These are phyloP conservation scores for Talaromyces islandicus DNA, from an alignment of 2,329 filamentous ascomycete genomes.

Conservation along the genomic window DNA sequence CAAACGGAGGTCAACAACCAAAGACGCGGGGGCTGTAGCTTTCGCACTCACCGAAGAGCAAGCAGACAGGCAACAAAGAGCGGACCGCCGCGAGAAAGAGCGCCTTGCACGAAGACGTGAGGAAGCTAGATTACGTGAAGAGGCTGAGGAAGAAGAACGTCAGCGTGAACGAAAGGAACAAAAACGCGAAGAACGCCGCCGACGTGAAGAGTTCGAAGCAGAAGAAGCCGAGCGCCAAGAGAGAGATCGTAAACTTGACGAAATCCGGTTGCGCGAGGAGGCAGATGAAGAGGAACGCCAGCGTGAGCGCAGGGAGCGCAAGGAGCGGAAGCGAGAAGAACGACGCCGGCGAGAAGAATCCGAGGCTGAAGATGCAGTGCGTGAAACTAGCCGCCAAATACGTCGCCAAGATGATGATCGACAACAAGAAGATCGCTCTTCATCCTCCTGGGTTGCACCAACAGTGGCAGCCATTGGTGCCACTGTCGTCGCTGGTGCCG, in stretches of 20 bases:
- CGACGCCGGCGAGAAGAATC: background rate
- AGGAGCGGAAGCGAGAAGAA: slow-evolving; percentile 12
- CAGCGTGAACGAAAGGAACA: slow-evolving; percentile 9
- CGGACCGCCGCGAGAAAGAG: slow-evolving; percentile 14
- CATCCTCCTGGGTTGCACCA: slow-evolving; percentile 26
- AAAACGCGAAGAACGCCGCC: slow-evolving; percentile 7
- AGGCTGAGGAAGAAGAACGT: slow-evolving; percentile 12
- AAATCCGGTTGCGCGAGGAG: slow-evolving; percentile 11
- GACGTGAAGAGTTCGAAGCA: slow-evolving; percentile 9
- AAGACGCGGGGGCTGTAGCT: slow-evolving; percentile 42
- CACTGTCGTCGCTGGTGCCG: slow-evolving; percentile 39
- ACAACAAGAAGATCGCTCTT: slow-evolving; percentile 5
- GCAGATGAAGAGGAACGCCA: slow-evolving; percentile 16
- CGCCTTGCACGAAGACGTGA: slow-evolving; percentile 8
- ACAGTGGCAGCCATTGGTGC: slow-evolving; percentile 47
- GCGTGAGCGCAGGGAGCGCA: slow-evolving; percentile 15
- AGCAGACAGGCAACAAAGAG: slow-evolving; percentile 41
- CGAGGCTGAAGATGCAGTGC: background rate
- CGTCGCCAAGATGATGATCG: slow-evolving; percentile 14
- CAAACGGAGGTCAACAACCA: slow-evolving; percentile 28
- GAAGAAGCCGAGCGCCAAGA: slow-evolving; percentile 1
- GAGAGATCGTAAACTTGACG: slow-evolving; percentile 10
- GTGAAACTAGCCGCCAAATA: slow-evolving; percentile 15
- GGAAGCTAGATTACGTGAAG: slow-evolving; percentile 12
- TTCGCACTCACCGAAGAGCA: slow-evolving; percentile 56